Conservation (phyloP, 73 alveolate genomes). For the Effrenium voratum region DNA sequence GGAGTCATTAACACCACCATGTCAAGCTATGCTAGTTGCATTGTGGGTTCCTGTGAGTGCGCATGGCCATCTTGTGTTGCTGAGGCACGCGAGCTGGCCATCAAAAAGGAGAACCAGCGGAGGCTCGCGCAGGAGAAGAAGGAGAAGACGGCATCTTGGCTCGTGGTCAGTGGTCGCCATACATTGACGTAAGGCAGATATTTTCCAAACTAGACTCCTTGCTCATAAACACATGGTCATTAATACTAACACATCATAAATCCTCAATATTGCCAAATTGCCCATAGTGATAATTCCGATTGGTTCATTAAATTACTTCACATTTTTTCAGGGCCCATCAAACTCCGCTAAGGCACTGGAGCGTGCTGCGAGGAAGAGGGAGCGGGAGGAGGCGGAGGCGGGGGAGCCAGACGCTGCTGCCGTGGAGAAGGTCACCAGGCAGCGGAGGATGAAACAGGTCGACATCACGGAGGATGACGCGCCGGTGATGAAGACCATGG, state of each 20-base stretch:
- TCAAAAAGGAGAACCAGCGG: not conserved
- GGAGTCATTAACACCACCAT: not conserved
- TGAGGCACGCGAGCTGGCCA: not conserved
- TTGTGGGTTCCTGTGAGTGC: not conserved
- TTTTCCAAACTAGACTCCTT: not conserved
- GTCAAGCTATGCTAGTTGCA: not conserved
- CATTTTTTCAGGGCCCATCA: not conserved
- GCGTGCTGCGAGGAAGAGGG: not conserved
- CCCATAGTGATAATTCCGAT: not conserved
- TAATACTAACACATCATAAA: too few species aligned
- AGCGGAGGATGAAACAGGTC: too few species aligned
- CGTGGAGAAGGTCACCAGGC: not conserved
- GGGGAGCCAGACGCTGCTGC: not conserved
- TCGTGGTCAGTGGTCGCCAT: not conserved
- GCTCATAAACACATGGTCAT: not conserved
- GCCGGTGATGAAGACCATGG: not conserved
- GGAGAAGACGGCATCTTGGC: not conserved
- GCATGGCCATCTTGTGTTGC: not conserved
- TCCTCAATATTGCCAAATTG: not conserved
- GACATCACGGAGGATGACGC: not conserved
- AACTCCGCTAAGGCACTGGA: not conserved
- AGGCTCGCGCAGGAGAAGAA: not conserved
- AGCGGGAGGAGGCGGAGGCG: not conserved
- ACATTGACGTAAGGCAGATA: not conserved
- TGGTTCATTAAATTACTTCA: not conserved